Evolutionary conservation across 441 rosid species (phyloP).

Genomic region (Populus trichocarpa): DNA sequence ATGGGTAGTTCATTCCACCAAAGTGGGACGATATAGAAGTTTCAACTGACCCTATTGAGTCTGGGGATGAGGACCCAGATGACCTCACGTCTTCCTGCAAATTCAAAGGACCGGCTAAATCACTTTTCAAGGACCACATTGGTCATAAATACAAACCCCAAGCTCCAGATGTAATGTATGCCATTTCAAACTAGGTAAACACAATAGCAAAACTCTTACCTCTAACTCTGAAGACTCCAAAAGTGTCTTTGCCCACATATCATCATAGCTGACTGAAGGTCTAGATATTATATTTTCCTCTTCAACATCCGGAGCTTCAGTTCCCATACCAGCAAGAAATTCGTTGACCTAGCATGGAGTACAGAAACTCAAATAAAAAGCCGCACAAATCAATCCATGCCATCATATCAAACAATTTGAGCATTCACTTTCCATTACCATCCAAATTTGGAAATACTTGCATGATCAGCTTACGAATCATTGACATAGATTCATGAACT

Average conservation of each 20-base stretch:
- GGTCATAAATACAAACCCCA: constrained; percentile 3
- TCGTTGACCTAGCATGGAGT: constrained; percentile 70
- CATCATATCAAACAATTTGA: neutral
- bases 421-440: neutral
- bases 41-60: constrained; percentile 93
- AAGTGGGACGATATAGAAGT: constrained; percentile 98
- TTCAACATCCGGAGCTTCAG: constrained; percentile 99
- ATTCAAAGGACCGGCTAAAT: constrained; percentile 12
- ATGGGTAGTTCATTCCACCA: constrained; percentile 98
- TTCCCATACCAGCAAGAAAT: constrained; percentile 96
- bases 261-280: constrained; percentile 96
- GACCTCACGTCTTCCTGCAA: constrained; percentile 90
- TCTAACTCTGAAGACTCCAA: constrained; percentile 82
- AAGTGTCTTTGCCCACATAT: constrained; percentile 99
- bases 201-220: constrained; percentile 33
- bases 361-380: constrained; percentile 3
- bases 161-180: constrained; percentile 9
- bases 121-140: constrained; percentile 6
- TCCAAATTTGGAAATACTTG: neutral
- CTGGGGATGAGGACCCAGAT: constrained; percentile 94
- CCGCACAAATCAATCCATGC: neutral
- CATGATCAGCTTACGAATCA: neutral
- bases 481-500: neutral
- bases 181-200: neutral
- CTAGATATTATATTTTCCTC: constrained; percentile 85